A percentile compares a stretch with the other conserved stretches of the same genome.
Conservation (phyloP, 169 alveolate genomes). For the Plasmodium vinckei region DNA sequence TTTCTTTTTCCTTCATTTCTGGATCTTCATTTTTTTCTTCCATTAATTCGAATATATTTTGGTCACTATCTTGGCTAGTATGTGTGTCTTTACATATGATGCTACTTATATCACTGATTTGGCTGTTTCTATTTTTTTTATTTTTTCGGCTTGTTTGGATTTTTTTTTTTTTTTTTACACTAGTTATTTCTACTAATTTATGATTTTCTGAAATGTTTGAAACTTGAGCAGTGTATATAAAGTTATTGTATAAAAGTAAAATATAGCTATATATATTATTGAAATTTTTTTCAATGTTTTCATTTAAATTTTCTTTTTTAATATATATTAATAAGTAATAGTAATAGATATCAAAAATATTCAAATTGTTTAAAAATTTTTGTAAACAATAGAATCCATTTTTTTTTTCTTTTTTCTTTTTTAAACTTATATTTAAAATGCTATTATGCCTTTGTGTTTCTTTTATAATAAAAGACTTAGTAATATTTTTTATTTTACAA, state of each 20-base stretch:
- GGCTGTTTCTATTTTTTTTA: background rate
- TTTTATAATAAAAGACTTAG: conserved; percentile 28
- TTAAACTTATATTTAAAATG: conserved; percentile 45
- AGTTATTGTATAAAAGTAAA: conserved; percentile 39
- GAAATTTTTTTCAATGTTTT: conserved; percentile 7
- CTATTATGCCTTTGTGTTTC: conserved; percentile 50
- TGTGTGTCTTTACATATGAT: background rate
- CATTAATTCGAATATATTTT: background rate
- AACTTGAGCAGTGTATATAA: background rate
- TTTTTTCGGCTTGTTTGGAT: background rate
- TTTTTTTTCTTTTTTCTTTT: conserved; percentile 53
- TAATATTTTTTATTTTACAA: conserved; percentile 61
- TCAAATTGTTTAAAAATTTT: conserved; percentile 36
- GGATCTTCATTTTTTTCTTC: background rate
- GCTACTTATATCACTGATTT: background rate
- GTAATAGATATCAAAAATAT: conserved; percentile 47
- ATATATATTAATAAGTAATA: conserved; percentile 35
- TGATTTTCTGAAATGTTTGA: background rate
- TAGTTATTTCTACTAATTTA: background rate
- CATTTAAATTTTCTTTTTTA: conserved; percentile 20
- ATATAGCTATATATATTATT: conserved; percentile 35
- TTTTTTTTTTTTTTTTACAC: background rate
- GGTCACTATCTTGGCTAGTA: background rate
- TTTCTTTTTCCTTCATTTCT: background rate
- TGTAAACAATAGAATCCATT: conserved; percentile 57